phyloP scores from a whole-genome alignment of 225 moss, liverwort and hornwort species.

The Neckera pumila region DNA sequence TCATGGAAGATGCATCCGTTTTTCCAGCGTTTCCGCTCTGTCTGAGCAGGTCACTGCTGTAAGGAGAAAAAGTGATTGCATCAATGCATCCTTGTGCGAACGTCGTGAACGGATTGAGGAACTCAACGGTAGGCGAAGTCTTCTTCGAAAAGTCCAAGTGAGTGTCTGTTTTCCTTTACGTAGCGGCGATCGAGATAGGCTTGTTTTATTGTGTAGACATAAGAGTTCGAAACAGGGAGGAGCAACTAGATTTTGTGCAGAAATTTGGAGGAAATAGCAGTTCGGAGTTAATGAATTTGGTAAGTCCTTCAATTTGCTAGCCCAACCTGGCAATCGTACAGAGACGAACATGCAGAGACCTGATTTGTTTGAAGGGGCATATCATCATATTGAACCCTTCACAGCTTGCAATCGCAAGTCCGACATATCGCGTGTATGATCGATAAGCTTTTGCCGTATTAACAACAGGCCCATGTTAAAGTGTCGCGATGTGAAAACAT shows the following conservation, averaged over 20 bases:
- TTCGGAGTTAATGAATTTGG: background rate
- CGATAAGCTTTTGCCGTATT: background rate
- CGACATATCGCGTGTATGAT: background rate
- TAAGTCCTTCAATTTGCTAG: background rate
- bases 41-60: slow-evolving; percentile 68
- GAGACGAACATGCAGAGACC: background rate
- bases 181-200: background rate
- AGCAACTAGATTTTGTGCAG: background rate
- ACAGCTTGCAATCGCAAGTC: background rate
- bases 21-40: background rate
- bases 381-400: background rate
- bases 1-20: background rate
- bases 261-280: background rate
- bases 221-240: background rate
- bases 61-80: slow-evolving; percentile 76
- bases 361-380: background rate
- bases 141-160: slow-evolving; percentile 85
- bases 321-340: background rate
- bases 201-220: background rate
- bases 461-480: background rate
- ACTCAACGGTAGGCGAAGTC: slow-evolving; percentile 68
- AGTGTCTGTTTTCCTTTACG: background rate
- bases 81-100: slow-evolving; percentile 77
- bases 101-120: slow-evolving; percentile 96
- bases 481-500: background rate